A percentile compares a stretch with the other conserved stretches of the same genome.
Evolutionary conservation across 2,329 filamentous ascomycete species (phyloP).

Genomic region (Colletotrichum eleusines): DNA sequence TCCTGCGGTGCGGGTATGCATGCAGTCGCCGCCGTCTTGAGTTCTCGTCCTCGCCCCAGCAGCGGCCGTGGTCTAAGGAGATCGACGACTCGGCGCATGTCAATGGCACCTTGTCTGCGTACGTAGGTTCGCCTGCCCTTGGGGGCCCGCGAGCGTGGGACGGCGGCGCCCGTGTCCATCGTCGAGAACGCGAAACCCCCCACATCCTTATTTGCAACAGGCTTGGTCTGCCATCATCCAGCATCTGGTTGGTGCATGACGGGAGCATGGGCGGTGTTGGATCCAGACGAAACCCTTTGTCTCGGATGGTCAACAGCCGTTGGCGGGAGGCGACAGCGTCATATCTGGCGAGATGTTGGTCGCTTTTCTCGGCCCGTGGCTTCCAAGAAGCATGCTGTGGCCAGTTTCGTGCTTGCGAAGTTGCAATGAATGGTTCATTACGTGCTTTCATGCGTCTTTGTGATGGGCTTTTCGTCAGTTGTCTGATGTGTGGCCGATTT

Average conservation of each 20-base stretch:
- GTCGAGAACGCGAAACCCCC: neutral
- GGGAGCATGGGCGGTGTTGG: neutral
- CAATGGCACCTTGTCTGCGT: neutral
- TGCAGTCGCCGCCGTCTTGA: neutral
- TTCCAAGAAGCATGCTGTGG: no score
- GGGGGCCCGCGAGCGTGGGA: conserved; percentile 7
- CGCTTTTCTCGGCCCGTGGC: neutral
- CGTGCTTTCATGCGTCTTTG: neutral
- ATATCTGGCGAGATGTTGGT: neutral
- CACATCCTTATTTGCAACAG: conserved; percentile 2
- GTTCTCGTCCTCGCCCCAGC: neutral
- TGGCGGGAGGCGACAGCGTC: neutral
- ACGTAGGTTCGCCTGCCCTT: neutral
- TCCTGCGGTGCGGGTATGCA: conserved; percentile 2
- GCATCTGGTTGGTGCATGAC: neutral
- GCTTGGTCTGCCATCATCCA: conserved; percentile 1
- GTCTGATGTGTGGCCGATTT: neutral
- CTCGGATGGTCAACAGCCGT: neutral
- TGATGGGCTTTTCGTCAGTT: neutral
- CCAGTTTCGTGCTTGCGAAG: neutral
- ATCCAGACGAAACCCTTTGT: neutral
- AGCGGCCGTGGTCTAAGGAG: neutral
- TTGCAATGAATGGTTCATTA: neutral
- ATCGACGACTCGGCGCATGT: conserved; percentile 14
- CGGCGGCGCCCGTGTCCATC: neutral